These are phyloP conservation scores for Papilionanthe hybrid DNA, from an alignment of 116 monocot species.

Conservation along the genomic window DNA sequence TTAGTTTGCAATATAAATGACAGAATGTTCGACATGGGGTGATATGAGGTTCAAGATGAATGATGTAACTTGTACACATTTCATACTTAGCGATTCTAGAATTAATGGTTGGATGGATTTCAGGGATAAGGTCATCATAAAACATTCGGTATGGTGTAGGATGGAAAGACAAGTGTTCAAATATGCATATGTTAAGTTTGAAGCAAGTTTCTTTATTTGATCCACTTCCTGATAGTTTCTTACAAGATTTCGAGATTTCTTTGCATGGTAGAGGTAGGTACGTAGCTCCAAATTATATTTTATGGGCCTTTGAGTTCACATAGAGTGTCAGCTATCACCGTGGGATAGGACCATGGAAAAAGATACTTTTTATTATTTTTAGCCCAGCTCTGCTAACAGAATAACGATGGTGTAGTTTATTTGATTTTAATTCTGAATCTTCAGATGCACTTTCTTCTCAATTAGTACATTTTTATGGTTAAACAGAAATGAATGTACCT, in stretches of 20 bases:
- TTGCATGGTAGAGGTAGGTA: not conserved
- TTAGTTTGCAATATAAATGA: not conserved
- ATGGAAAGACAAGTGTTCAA: not conserved
- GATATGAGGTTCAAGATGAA: not conserved
- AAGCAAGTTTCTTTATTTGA: not conserved
- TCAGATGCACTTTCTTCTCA: too few relatives aligned
- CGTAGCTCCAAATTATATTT: not conserved
- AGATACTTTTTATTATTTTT: not conserved
- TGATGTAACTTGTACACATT: not conserved
- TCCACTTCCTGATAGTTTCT: not conserved
- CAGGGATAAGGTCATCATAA: not conserved
- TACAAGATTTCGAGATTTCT: not conserved
- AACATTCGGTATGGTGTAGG: not conserved
- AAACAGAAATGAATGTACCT: too few relatives aligned
- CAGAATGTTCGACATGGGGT: not conserved
- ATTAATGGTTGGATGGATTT: too few relatives aligned
- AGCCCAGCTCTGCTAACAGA: not conserved
- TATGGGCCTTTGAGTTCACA: not conserved
- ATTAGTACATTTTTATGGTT: too few relatives aligned
- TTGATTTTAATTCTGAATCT: too few relatives aligned
- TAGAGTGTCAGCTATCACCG: not conserved
- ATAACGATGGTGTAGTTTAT: too few relatives aligned
- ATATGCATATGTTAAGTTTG: not conserved
- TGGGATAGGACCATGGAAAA: not conserved
- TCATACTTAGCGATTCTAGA: not conserved